A percentile compares a stretch with the other conserved stretches of the same genome.
Conservation (phyloP, 2,329 filamentous ascomycete species). For the Clonostachys sp. region DNA sequence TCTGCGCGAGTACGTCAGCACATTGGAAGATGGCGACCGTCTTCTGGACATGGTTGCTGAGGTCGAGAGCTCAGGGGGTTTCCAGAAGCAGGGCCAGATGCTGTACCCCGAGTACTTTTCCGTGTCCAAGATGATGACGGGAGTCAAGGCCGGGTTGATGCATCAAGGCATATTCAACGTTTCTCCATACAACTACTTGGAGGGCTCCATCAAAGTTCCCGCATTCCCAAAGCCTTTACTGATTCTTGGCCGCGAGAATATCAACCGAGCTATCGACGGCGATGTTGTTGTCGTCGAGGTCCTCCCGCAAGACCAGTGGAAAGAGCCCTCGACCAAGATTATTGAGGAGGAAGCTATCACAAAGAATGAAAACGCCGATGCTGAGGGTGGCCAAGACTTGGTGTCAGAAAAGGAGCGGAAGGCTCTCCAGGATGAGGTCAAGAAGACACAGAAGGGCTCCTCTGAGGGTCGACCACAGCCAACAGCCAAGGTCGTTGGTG, state of each 20-base stretch:
- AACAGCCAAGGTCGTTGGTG: constrained; percentile 85
- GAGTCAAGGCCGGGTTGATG: constrained; percentile 79
- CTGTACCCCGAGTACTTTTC: constrained; percentile 89
- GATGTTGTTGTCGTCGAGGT: constrained; percentile 93
- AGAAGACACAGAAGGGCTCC: constrained; percentile 72
- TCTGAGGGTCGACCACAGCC: constrained; percentile 79
- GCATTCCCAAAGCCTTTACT: constrained; percentile 87
- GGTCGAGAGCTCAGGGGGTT: constrained; percentile 62
- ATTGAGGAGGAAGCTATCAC: constrained; percentile 91
- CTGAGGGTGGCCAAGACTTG: constrained; percentile 69
- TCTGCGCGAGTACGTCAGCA: constrained; percentile 73
- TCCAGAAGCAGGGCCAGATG: constrained; percentile 58
- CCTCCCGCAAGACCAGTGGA: constrained; percentile 93
- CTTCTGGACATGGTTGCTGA: constrained; percentile 92
- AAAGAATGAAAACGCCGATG: constrained; percentile 89
- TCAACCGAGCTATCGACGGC: constrained; percentile 88
- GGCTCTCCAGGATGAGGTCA: constrained; percentile 88
- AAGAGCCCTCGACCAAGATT: constrained; percentile 90
- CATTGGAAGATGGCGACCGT: constrained; percentile 77
- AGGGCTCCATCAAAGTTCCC: constrained; percentile 85
- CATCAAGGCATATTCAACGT: constrained; percentile 96
- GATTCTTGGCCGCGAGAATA: constrained; percentile 88
- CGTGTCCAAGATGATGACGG: constrained; percentile 90
- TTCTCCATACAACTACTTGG: constrained; percentile 95
- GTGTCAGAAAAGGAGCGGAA: constrained; percentile 84